These are phyloP conservation scores for Diaporthe velutina DNA, from an alignment of 2,329 filamentous ascomycete species.

Conservation along the genomic window DNA sequence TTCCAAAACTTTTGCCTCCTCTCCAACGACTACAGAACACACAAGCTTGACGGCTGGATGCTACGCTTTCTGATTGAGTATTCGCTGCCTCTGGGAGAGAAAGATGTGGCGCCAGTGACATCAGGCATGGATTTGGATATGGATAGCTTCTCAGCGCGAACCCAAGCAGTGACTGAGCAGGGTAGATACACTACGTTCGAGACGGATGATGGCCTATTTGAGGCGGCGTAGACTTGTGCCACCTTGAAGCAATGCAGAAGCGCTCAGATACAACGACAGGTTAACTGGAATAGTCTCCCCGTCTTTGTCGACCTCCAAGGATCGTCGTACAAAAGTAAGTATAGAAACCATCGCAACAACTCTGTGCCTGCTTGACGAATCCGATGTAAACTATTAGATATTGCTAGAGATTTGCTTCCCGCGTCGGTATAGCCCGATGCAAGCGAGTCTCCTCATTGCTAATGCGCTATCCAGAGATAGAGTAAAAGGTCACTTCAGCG, in stretches of 20 bases:
- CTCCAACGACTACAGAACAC: slow-evolving; percentile 9
- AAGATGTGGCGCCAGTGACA: background rate
- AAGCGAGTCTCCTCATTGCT: background rate
- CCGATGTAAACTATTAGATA: background rate
- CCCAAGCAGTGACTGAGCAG: slow-evolving; percentile 4
- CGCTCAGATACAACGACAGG: no score
- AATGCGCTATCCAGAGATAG: background rate
- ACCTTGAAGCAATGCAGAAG: background rate
- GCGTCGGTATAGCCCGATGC: background rate
- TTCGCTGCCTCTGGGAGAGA: background rate
- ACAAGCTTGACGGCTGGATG: slow-evolving; percentile 18
- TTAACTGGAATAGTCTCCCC: background rate
- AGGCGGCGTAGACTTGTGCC: background rate
- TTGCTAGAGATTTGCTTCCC: background rate
- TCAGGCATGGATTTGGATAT: slow-evolving; percentile 8
- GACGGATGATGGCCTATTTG: background rate
- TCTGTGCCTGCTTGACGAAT: background rate
- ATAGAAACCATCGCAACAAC: background rate
- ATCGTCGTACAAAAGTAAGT: no score
- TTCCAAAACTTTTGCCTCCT: slow-evolving; percentile 6
- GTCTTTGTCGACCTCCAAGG: background rate
- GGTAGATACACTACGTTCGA: slow-evolving; percentile 12
- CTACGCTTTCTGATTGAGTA: slow-evolving; percentile 6
- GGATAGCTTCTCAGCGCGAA: slow-evolving; percentile 1
- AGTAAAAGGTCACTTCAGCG: slow-evolving; percentile 56